Percentiles rank a stretch among this genome's conserved stretches.
Evolutionary conservation across 1,284 basidiomycete species (phyloP).

Genomic region (Rhodotorula sp.): DNA sequence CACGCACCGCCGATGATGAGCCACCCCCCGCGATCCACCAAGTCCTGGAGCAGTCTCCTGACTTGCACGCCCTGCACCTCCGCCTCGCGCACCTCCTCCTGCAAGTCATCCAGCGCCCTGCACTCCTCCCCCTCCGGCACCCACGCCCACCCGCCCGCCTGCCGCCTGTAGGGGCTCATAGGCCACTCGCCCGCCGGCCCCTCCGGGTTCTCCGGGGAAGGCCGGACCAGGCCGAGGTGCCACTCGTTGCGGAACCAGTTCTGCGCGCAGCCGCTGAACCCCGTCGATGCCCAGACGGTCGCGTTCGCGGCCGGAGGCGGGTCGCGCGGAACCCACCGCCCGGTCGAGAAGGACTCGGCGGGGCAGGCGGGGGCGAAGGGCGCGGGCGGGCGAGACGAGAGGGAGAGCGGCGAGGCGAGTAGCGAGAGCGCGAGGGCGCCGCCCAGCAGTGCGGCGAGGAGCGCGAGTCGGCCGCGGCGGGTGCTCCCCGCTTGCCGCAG

Average conservation of each 20-base stretch:
- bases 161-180: constrained; percentile 2
- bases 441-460: neutral
- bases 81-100: neutral
- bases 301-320: neutral
- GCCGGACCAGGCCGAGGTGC: constrained; percentile 12
- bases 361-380: neutral
- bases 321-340: neutral
- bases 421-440: neutral
- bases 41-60: neutral
- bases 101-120: neutral
- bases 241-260: constrained; percentile 2
- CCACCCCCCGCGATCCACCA: constrained; percentile 10
- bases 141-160: constrained; percentile 8
- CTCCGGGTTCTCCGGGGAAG: neutral
- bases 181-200: constrained; percentile 2
- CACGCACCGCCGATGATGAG: constrained; percentile 12
- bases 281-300: neutral
- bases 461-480: neutral
- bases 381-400: neutral
- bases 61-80: neutral
- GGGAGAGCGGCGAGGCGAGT: neutral
- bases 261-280: constrained; percentile 4
- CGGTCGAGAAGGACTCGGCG: neutral
- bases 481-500: neutral
- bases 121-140: constrained; percentile 1